phyloP scores from a whole-genome alignment of 2,329 filamentous ascomycete genomes.

The Cordyceps javanica region DNA sequence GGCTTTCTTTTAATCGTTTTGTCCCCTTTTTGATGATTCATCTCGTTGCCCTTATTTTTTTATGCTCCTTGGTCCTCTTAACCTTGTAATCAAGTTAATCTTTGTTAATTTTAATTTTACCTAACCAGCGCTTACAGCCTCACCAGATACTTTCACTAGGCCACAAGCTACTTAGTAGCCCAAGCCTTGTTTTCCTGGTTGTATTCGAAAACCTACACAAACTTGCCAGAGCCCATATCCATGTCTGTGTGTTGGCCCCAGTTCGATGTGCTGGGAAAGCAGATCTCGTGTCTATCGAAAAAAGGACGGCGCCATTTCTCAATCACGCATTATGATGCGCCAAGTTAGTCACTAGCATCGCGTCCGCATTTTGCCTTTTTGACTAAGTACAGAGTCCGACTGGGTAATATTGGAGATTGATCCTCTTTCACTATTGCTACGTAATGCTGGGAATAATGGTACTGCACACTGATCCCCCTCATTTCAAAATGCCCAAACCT shows the following conservation, averaged over 20 bases:
- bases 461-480: too few species aligned
- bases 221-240: neutral
- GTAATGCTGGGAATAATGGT: too few species aligned
- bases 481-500: neutral
- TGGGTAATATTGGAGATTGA: too few species aligned
- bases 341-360: neutral
- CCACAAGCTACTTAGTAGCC: neutral
- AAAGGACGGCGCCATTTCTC: neutral
- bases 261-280: neutral
- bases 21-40: too few species aligned
- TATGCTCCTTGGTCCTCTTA: neutral
- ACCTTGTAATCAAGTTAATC: too few species aligned
- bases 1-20: too few species aligned
- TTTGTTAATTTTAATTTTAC: too few species aligned
- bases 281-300: neutral
- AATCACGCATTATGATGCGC: neutral
- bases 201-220: neutral
- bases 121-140: too few species aligned
- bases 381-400: too few species aligned
- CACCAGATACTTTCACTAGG: too few species aligned
- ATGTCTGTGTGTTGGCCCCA: neutral
- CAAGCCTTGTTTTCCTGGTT: neutral
- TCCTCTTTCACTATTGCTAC: too few species aligned
- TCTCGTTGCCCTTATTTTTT: neutral
- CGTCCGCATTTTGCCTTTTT: neutral